Conservation (phyloP, 192 early-diverging fungal genomes). For the Chytriomyces sp. region DNA sequence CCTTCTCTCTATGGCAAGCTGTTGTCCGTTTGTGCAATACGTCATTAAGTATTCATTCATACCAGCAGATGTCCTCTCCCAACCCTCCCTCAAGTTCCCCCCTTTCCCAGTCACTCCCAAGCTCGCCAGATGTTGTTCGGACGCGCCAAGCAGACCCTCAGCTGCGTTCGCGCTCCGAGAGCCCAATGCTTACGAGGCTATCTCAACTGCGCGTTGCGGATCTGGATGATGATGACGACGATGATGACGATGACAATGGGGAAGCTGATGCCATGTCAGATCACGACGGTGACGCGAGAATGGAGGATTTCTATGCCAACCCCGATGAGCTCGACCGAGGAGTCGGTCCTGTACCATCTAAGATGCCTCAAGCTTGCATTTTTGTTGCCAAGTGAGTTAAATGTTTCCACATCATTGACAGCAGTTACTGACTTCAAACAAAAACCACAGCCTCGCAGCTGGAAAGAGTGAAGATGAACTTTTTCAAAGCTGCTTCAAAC, state of each 20-base stretch:
- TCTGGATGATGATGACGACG: neutral
- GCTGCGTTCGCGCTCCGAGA: neutral
- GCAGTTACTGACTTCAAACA: neutral
- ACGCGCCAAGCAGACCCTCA: neutral
- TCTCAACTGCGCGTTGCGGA: neutral
- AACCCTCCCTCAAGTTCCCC: neutral
- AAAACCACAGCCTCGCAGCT: slow-evolving; percentile 12
- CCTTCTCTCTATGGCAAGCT: too few species aligned
- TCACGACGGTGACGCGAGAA: too few species aligned
- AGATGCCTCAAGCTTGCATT: slow-evolving; percentile 30
- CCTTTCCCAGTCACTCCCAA: neutral
- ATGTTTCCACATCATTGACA: neutral
- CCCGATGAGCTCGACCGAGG: neutral
- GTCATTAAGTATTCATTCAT: too few species aligned
- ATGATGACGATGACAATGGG: neutral
- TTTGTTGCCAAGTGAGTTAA: slow-evolving; percentile 28
- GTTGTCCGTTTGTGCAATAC: too few species aligned
- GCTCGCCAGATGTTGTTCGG: neutral
- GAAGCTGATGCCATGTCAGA: neutral
- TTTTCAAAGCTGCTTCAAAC: neutral
- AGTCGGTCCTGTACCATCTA: slow-evolving; percentile 10
- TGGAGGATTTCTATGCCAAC: neutral
- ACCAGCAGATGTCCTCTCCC: too few species aligned
- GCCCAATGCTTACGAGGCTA: neutral
- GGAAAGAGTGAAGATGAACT: slow-evolving; percentile 6